These are phyloP conservation scores for Globisporangium uncinulatum DNA, from an alignment of 352 stramenopile species.

Conservation along the genomic window DNA sequence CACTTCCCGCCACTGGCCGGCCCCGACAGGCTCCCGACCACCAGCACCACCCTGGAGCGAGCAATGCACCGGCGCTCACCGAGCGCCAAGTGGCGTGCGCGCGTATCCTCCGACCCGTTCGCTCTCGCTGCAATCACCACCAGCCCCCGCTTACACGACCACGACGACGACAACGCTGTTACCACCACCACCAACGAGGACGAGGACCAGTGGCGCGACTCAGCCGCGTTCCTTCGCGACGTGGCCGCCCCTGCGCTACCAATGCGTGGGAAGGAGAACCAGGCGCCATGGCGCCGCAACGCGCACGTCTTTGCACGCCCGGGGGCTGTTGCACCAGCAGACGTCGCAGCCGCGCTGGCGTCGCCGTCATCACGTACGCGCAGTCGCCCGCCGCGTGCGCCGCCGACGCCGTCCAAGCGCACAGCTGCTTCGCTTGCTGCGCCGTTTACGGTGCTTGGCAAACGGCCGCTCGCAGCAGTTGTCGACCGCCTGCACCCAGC, in stretches of 20 bases:
- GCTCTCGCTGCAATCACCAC: background rate
- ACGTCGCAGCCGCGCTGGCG: conserved; percentile 1
- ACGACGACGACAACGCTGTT: conserved; percentile 8
- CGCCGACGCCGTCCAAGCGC: conserved; percentile 5
- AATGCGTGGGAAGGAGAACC: conserved; percentile 18
- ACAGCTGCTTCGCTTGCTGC: background rate
- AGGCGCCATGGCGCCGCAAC: conserved; percentile 12
- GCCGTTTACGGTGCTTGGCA: conserved; percentile 16
- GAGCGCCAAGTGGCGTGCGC: conserved; percentile 23
- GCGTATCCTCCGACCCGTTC: conserved; percentile 24
- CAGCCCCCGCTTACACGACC: conserved; percentile 1
- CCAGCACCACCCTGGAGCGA: too few species aligned
- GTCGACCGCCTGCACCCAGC: background rate
- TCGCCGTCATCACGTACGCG: background rate
- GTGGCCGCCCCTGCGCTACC: background rate
- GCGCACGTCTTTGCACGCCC: conserved; percentile 13
- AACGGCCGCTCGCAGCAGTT: conserved; percentile 6
- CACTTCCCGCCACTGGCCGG: background rate
- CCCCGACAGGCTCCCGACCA: background rate
- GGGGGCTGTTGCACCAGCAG: background rate
- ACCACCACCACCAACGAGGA: background rate
- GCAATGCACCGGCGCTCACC: conserved; percentile 2
- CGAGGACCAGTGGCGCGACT: conserved; percentile 12
- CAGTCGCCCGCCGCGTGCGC: conserved; percentile 8
- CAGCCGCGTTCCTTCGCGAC: conserved; percentile 12